These are phyloP conservation scores for Talaromyces sp. DNA, from an alignment of 2,329 filamentous ascomycete genomes.

Conservation along the genomic window DNA sequence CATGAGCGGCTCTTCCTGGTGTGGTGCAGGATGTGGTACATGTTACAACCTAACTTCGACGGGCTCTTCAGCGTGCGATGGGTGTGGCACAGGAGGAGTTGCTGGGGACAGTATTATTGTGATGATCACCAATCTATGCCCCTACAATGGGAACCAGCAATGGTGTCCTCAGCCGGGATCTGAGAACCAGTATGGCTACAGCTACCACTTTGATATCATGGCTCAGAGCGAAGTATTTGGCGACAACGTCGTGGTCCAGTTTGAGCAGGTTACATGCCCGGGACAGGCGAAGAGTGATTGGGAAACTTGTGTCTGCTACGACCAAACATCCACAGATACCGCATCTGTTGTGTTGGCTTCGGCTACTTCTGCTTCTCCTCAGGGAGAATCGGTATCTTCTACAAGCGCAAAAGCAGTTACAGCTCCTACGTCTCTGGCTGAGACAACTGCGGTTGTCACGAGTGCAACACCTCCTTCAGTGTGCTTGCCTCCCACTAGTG, in stretches of 20 bases:
- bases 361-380: not conserved
- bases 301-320: constrained; percentile 21
- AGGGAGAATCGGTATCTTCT: not conserved
- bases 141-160: constrained; percentile 27
- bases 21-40: constrained; percentile 20
- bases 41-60: constrained; percentile 21
- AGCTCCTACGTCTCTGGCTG: not conserved
- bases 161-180: constrained; percentile 30
- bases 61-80: constrained; percentile 14
- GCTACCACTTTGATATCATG: constrained; percentile 35
- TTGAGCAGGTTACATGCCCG: constrained; percentile 26
- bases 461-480: not conserved
- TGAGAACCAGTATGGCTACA: constrained; percentile 29
- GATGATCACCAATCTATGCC: constrained; percentile 33
- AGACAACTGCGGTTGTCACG: not conserved
- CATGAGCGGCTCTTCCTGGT: constrained; percentile 17
- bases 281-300: constrained; percentile 18
- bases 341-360: constrained; percentile 8
- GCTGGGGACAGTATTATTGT: constrained; percentile 19
- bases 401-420: not conserved
- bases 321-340: constrained; percentile 11
- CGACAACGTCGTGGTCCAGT: constrained; percentile 29
- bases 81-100: constrained; percentile 18
- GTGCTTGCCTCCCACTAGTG: not conserved
- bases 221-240: constrained; percentile 26